phyloP scores from a whole-genome alignment of 164 flowering plant genomes.

The Brasenia schreberi region DNA sequence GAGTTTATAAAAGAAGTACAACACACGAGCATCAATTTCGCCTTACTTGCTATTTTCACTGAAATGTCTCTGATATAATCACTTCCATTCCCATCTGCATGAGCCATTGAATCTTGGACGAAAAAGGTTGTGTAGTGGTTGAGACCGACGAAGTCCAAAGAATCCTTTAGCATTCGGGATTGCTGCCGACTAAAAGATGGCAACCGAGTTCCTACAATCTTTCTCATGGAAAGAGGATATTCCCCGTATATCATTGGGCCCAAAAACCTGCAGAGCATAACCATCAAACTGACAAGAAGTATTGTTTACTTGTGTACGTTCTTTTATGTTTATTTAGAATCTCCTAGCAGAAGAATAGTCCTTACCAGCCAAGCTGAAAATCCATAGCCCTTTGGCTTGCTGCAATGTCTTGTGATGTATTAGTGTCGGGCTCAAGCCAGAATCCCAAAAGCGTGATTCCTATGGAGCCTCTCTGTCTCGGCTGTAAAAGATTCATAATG shows the following conservation, averaged over 20 bases:
- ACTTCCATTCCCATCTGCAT: background rate
- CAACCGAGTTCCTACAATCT: constrained; percentile 10
- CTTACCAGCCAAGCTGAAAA: constrained; percentile 12
- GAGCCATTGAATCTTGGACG: constrained; percentile 1
- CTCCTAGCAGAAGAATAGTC: no score
- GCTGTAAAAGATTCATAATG: background rate
- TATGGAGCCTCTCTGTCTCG: constrained; percentile 7
- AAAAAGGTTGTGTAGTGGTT: constrained; percentile 6
- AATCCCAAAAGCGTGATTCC: constrained; percentile 7
- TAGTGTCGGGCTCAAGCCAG: constrained; percentile 9
- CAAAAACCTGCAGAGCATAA: constrained; percentile 5
- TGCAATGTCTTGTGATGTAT: constrained; percentile 4
- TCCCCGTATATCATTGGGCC: constrained; percentile 10
- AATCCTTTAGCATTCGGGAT: constrained; percentile 5
- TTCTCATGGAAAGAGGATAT: constrained; percentile 10
- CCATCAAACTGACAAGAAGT: no score
- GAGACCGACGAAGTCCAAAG: constrained; percentile 12
- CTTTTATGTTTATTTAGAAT: no score
- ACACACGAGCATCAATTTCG: background rate
- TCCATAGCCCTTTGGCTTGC: constrained; percentile 9
- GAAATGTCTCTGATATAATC: constrained; percentile 5
- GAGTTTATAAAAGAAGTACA: no score
- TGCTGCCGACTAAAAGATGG: constrained; percentile 4
- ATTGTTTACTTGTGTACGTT: no score
- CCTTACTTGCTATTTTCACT: constrained; percentile 7